Base-by-base conservation (phyloP, 805 yeast species). In the Wickerhamomyces bisporus region DNA sequence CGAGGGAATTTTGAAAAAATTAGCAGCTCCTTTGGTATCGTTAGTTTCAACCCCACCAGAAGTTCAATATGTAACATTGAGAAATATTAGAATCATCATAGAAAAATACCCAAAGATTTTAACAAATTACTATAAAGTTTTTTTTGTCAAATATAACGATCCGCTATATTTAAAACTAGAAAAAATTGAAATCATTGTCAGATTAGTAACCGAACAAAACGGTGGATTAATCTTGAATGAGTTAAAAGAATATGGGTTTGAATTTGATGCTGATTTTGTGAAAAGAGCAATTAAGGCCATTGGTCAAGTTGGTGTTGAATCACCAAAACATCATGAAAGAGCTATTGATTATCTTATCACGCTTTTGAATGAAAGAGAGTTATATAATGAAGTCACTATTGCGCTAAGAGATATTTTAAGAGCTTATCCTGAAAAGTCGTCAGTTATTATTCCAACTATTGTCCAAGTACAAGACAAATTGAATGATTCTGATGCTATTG, bases 41-140 rank as follows among this genome's bases (percentile, higher is more conserved):
- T 64, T 91, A 44, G 79, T 89, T 43, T 81, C 91, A 8, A 79
- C 88, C 7, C 85, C 95, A 10, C 95, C 96, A 2, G 98, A 93
- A 61, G 86, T 94, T 34, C 98, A 93, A 62, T 91, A 83, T 53
- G 96, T 91, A 32, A 93, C 96, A 1, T 68, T 91, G 52, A 83
- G 88, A 58, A 93, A 93, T 61, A 88, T 93, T 43, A 74, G 96
- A 58, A 82, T 91, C 50, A 79, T 91, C 32, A 70, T 91, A 45
- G 96, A 89, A 55, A 85, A 85, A 60, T 87, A 86, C 60, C 98
- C 98, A 5, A 72, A 70, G 34, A 69, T 91, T 17, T 68, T 91
- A 42, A 69, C 82, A 14, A 78, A 79, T 46, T 96, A 91, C 57
- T 66, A 88, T 51, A 75, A 95, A 48, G 93, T 89, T 7, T 93